Evolutionary conservation across 306 rosid species (phyloP), one percentile per base, ranked within the genome.

Genomic region (Ziziphus jujuba): DNA sequence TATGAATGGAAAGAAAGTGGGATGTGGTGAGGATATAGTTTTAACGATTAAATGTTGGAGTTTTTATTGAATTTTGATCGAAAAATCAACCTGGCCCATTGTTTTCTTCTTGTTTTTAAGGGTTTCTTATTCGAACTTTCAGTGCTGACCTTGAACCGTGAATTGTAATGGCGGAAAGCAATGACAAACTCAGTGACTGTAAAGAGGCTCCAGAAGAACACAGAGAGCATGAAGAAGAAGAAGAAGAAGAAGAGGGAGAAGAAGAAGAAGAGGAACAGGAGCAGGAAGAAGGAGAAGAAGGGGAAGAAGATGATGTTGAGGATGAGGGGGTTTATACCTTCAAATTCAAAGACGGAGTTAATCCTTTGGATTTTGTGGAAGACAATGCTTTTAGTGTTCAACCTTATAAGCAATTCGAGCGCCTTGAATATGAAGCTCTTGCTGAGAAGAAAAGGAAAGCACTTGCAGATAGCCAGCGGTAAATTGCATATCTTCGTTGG

Each of bases 401-500:
- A 63, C 57, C 82, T 50, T 87, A 82, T 67, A 82, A 80, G 80
- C 84, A 75, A 66, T 83, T 86, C 48, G 78, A 81, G 73, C 91
- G 85, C 44, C 89, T 76, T 13, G 96, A 87, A 74, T 69, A 84
- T 54, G 83, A 87, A 80, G 96, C 92, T 60, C 89, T 81, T 1
- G 89, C 95, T 8, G 76, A 74, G 62, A 84, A 73, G 71, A 92
- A 92, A 64, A 76, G 97, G 47, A 89, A 89, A 78, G 66, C 85
- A 23, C 80, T 56, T 35, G 70, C 73, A 7, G 70, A 67, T 45
- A 50, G 62, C 57, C 71, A 14, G 19, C 24, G 69, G 95, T 87
- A 45, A 62, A 35, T 20, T 72, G 15, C n/a, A 20, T 22, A 16
- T 17, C 9, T 22, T 57, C 12, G 9, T 7, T 38, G 13, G 35